These are phyloP conservation scores for Colletotrichum horii DNA, from an alignment of 2,329 filamentous ascomycete genomes.

Conservation along the genomic window DNA sequence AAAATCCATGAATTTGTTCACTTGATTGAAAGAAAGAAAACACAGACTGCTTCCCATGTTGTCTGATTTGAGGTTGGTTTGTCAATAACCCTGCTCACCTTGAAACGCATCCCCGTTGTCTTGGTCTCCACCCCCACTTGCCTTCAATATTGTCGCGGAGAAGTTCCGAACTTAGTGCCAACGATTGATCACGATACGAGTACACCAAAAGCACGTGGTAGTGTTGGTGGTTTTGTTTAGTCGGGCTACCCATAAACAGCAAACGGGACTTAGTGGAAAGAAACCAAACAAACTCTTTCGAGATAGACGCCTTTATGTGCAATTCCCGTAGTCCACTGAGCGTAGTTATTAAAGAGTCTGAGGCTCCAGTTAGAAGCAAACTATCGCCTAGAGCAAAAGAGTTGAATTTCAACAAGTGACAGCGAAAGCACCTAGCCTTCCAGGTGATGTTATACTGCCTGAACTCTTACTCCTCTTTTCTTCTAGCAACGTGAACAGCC, in stretches of 20 bases:
- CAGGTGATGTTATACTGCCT: neutral
- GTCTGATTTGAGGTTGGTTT: neutral
- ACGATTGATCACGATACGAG: neutral
- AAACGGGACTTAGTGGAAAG: rapidly evolving
- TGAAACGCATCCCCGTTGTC: neutral
- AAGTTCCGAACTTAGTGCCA: neutral
- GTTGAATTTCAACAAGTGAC: neutral
- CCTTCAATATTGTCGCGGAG: neutral
- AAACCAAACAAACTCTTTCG: neutral
- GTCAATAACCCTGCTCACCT: neutral
- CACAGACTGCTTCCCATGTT: neutral
- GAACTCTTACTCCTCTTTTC: neutral
- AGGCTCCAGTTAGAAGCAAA: rapidly evolving
- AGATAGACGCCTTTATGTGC: neutral
- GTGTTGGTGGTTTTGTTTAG: neutral
- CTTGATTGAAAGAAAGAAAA: neutral
- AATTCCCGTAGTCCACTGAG: neutral
- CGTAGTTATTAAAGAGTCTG: neutral
- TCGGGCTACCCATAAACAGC: neutral
- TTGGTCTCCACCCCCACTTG: neutral
- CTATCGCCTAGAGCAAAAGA: neutral
- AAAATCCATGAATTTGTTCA: neutral
- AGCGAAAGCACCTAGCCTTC: rapidly evolving
- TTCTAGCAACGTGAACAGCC: neutral
- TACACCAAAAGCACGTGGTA: neutral